Evolutionary conservation across 495 filamentous ascomycete species (phyloP).

Genomic region (Penicillium crystallinum): DNA sequence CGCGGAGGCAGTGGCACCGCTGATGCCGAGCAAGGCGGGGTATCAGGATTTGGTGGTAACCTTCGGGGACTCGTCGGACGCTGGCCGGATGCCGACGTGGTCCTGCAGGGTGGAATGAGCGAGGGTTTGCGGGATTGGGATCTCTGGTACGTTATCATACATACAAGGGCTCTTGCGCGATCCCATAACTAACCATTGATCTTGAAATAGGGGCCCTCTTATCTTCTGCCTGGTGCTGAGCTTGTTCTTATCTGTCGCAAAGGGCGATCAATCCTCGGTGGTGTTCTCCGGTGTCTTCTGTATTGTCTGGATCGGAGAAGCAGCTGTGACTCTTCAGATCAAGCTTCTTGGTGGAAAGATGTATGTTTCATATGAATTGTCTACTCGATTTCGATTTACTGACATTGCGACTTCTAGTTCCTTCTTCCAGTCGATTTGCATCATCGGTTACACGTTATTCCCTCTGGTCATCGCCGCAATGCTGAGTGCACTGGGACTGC

Average conservation of each 20-base stretch:
- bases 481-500: constrained; percentile 74
- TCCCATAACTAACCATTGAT: background rate
- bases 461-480: constrained; percentile 92
- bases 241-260: constrained; percentile 75
- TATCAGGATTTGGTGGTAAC: constrained; percentile 56
- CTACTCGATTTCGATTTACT: constrained; percentile 12
- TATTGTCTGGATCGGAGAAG: constrained; percentile 94
- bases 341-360: constrained; percentile 96
- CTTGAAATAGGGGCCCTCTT: constrained; percentile 64
- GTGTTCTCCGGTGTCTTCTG: constrained; percentile 97
- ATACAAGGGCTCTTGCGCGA: background rate
- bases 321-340: constrained; percentile 96
- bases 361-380: constrained; percentile 49
- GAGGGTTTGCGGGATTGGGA: constrained; percentile 93
- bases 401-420: constrained; percentile 53
- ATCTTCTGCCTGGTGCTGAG: constrained; percentile 87
- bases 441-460: constrained; percentile 98
- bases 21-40: constrained; percentile 60
- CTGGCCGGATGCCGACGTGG: constrained; percentile 67
- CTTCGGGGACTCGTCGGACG: constrained; percentile 59
- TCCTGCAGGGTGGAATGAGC: constrained; percentile 75
- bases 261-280: constrained; percentile 69
- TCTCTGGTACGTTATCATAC: constrained; percentile 59
- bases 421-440: constrained; percentile 94
- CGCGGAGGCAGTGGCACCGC: constrained; percentile 66